These are phyloP conservation scores for Colletotrichum tabaci DNA, from an alignment of 2,329 filamentous ascomycete genomes.

Conservation along the genomic window DNA sequence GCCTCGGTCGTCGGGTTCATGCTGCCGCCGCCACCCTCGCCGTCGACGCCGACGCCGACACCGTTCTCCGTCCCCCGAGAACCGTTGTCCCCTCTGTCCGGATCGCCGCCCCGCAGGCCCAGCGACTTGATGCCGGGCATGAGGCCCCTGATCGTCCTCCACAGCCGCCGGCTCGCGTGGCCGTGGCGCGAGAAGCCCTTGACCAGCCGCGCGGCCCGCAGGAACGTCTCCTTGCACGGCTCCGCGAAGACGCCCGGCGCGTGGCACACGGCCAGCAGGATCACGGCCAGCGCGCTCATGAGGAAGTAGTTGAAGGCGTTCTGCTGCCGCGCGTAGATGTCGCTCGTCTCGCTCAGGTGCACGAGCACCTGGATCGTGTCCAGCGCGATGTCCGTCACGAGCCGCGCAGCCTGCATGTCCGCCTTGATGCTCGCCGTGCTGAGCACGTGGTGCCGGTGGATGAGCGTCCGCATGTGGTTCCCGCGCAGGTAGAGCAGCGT, in stretches of 20 bases:
- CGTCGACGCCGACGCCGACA: slow-evolving; percentile 18
- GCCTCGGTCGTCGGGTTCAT: slow-evolving; percentile 15
- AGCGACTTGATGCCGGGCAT: slow-evolving; percentile 51
- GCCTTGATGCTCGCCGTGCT: slow-evolving; percentile 54
- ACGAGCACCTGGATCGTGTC: slow-evolving; percentile 53
- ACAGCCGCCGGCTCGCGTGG: slow-evolving; percentile 51
- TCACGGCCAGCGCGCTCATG: slow-evolving; percentile 54
- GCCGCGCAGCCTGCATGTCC: slow-evolving; percentile 53
- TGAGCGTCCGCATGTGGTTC: slow-evolving; percentile 61
- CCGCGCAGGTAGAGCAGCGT: slow-evolving; percentile 61
- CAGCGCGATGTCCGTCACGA: slow-evolving; percentile 56
- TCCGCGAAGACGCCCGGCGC: slow-evolving; percentile 59
- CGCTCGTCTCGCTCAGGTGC: slow-evolving; percentile 53
- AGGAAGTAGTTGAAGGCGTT: slow-evolving; percentile 59
- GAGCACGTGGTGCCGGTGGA: slow-evolving; percentile 60
- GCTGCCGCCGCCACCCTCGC: too few species aligned
- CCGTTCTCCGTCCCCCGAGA: slow-evolving; percentile 18
- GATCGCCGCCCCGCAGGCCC: slow-evolving; percentile 44
- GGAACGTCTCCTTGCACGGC: slow-evolving; percentile 51
- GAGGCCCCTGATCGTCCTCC: slow-evolving; percentile 54
- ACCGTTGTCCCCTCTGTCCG: slow-evolving; percentile 24
- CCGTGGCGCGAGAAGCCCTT: slow-evolving; percentile 52
- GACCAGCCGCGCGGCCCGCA: slow-evolving; percentile 51
- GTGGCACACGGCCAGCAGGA: slow-evolving; percentile 62
- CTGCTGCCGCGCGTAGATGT: slow-evolving; percentile 56